phyloP scores from a whole-genome alignment of 1,284 basidiomycete species.

The Tilletiaria anomala region DNA sequence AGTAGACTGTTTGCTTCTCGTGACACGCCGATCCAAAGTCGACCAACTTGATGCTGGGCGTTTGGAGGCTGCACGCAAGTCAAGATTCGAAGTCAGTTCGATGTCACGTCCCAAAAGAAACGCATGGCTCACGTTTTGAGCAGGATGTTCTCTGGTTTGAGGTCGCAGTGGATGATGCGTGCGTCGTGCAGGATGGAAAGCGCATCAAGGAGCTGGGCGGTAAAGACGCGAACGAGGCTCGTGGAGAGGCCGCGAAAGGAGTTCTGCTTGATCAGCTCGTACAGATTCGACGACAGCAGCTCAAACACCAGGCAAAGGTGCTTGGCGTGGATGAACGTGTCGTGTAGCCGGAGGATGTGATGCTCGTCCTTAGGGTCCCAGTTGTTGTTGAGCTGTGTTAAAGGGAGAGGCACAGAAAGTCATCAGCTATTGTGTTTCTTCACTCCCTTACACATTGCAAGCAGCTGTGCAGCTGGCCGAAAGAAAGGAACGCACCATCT shows the following conservation, averaged over 20 bases:
- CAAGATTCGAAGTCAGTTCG: slow-evolving; percentile 3
- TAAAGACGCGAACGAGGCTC: slow-evolving; percentile 94
- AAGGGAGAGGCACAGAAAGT: neutral
- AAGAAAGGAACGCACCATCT: slow-evolving; percentile 51
- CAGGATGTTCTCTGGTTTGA: slow-evolving; percentile 53
- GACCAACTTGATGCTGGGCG: slow-evolving; percentile 96
- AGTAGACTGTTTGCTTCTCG: slow-evolving; percentile 96
- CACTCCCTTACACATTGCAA: too few species aligned
- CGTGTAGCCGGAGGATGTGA: slow-evolving; percentile 84
- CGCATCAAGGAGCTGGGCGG: slow-evolving; percentile 82
- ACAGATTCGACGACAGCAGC: slow-evolving; percentile 88
- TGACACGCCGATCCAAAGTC: slow-evolving; percentile 98
- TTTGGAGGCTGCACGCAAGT: slow-evolving; percentile 79
- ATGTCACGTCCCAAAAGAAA: neutral
- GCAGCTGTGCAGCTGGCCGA: neutral
- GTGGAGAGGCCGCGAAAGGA: slow-evolving; percentile 95
- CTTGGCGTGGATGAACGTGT: slow-evolving; percentile 90
- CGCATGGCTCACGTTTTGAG: slow-evolving; percentile 16
- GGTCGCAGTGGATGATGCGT: slow-evolving; percentile 88
- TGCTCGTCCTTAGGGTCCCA: slow-evolving; percentile 76
- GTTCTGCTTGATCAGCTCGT: slow-evolving; percentile 99
- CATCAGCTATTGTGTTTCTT: too few species aligned
- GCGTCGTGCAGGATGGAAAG: slow-evolving; percentile 86
- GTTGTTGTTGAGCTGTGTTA: slow-evolving; percentile 45
- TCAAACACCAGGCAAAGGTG: slow-evolving; percentile 97